Evolutionary conservation across 2,329 filamentous ascomycete genomes (phyloP), one percentile per base, ranked within the genome.

Genomic region (Aureobasidium zeae): DNA sequence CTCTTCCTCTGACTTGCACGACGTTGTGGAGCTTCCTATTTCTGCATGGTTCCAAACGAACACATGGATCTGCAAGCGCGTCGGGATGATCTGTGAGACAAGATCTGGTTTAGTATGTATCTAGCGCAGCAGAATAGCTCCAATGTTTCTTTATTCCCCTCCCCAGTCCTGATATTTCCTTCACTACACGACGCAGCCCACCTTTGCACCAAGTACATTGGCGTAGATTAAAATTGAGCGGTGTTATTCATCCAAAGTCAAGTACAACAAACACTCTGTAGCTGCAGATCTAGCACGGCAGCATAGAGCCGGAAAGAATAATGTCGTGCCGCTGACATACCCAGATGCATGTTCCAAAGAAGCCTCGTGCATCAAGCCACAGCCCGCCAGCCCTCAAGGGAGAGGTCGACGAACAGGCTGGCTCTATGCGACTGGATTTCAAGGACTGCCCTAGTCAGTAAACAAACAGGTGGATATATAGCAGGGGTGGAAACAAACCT

Each of bases 361-460:
- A 44, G 32, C 32, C 19, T 44, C 24, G 25, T 44, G 32, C 42
- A 19, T 30, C 11, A 44, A 44, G 42, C 42, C 42, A 44, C 31
- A 12, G 17, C 31, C 16, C 32, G 32, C n/a, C 19, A 15, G 31
- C 20, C 15, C 17, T 32, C 28, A 32, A 32, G 11, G 13, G 8
- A n/a, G 21, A 30, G 25, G 25, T 8, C 22, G 11, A 21, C 26
- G 25, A 30, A 17, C 36, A 30, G 13, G 5, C 19, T 22, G 17
- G n/a, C n/a, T 13, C n/a, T n/a, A n/a, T n/a, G n/a, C n/a, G n/a
- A n/a, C n/a, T n/a, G n/a, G n/a, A n/a, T n/a, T n/a, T n/a, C n/a
- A n/a, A n/a, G n/a, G n/a, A n/a, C n/a, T n/a, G n/a, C n/a, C n/a
- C n/a, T n/a, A n/a, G n/a, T n/a, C n/a, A n/a, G n/a, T n/a, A n/a